These are phyloP conservation scores for Mycena epipterygia DNA, from an alignment of 768 basidiomycete species.

Conservation along the genomic window DNA sequence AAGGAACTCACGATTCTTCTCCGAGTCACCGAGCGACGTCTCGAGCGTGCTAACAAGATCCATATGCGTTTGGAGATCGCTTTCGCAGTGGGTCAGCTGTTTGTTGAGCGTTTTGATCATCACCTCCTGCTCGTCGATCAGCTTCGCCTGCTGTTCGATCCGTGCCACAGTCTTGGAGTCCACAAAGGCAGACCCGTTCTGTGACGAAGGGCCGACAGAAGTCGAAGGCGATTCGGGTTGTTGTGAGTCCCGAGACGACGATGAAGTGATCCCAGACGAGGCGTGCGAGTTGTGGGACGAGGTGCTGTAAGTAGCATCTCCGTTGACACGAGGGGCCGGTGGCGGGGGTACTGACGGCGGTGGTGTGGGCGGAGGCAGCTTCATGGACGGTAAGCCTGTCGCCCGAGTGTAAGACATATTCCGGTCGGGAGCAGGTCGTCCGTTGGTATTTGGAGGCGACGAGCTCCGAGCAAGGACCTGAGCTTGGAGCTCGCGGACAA, in stretches of 20 bases:
- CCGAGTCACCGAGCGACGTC: constrained; percentile 89
- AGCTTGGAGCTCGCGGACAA: constrained; percentile 85
- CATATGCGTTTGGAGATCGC: constrained; percentile 92
- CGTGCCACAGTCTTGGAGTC: constrained; percentile 68
- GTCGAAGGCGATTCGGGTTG: constrained; percentile 76
- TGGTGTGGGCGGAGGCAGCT: constrained; percentile 89
- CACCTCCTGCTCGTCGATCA: constrained; percentile 85
- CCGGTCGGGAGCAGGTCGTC: constrained; percentile 65
- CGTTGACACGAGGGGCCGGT: constrained; percentile 73
- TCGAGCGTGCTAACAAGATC: constrained; percentile 89
- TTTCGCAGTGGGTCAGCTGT: constrained; percentile 93
- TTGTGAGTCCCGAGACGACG: constrained; percentile 79
- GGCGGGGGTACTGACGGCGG: constrained; percentile 91
- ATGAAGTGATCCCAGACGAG: constrained; percentile 65
- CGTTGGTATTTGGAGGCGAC: constrained; percentile 68
- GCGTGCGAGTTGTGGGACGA: constrained; percentile 75
- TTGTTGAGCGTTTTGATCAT: constrained; percentile 97
- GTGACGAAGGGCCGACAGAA: constrained; percentile 65
- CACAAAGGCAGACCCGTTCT: constrained; percentile 52
- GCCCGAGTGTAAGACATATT: constrained; percentile 68
- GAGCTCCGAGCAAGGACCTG: constrained; percentile 74
- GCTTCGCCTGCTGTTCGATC: constrained; percentile 81
- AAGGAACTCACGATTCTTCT: constrained; percentile 85
- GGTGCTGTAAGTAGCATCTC: constrained; percentile 68
- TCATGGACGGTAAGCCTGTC: constrained; percentile 74